A percentile compares a stretch with the other conserved stretches of the same genome.
Evolutionary conservation across 1,139 yeast species (phyloP).

Genomic region (Zygoascus sp.): DNA sequence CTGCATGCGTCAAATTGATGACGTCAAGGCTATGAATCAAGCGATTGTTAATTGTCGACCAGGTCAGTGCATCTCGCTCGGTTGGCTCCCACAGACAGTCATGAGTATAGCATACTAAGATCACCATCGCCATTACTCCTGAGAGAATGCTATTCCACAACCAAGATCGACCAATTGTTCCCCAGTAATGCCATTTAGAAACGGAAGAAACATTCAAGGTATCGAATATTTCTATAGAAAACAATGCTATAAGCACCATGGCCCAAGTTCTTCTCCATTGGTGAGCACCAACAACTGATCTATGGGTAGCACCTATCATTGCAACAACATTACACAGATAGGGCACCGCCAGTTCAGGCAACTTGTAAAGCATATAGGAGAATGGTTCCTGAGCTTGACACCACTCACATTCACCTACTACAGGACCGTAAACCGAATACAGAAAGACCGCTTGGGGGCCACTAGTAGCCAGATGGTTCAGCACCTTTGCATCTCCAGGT

Average conservation of each 20-base stretch:
- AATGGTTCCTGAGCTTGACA: slow-evolving; percentile 21
- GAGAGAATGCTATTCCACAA: slow-evolving; percentile 3
- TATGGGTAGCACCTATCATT: slow-evolving; percentile 22
- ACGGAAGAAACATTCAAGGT: neutral
- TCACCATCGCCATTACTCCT: neutral
- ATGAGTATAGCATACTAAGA: neutral
- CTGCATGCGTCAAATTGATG: neutral
- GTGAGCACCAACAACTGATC: slow-evolving; percentile 12
- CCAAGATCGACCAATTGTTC: neutral
- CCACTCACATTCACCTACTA: slow-evolving; percentile 27
- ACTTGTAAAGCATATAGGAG: slow-evolving; percentile 21
- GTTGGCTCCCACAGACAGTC: neutral
- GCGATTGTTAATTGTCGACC: neutral
- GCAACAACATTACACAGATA: slow-evolving; percentile 22
- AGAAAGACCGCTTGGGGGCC: slow-evolving; percentile 17
- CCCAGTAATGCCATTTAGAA: slow-evolving; percentile 5
- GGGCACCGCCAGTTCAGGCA: slow-evolving; percentile 23
- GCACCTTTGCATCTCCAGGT: too few relatives aligned
- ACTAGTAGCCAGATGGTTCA: slow-evolving; percentile 12
- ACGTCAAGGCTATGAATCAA: slow-evolving; percentile 2
- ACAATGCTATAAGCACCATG: slow-evolving; percentile 7
- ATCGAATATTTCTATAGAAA: neutral
- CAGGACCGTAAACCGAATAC: slow-evolving; percentile 28
- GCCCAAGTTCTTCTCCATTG: slow-evolving; percentile 9
- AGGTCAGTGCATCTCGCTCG: neutral